phyloP scores from a whole-genome alignment of 306 rosid genomes.

The Sindora glabra region DNA sequence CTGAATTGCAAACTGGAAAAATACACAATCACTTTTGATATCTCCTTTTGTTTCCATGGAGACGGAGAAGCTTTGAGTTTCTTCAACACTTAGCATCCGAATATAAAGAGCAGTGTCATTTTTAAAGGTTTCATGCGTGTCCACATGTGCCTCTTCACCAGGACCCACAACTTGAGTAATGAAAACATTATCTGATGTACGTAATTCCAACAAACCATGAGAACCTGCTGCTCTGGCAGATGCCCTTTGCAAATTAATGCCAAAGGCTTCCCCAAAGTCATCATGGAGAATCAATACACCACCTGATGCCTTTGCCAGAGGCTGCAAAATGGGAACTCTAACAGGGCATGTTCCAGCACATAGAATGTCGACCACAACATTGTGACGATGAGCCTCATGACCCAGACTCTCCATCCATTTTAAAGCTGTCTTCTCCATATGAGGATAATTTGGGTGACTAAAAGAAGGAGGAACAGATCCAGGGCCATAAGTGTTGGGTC shows the following conservation, averaged over 20 bases:
- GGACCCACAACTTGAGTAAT: slow-evolving; percentile 90
- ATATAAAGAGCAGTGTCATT: slow-evolving; percentile 68
- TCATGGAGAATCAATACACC: slow-evolving; percentile 95
- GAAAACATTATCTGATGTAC: slow-evolving; percentile 72
- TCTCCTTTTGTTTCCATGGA: slow-evolving; percentile 85
- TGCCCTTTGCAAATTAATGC: slow-evolving; percentile 96
- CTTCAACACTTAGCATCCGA: slow-evolving; percentile 88
- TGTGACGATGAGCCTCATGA: slow-evolving; percentile 69
- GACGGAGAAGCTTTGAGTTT: slow-evolving; percentile 74
- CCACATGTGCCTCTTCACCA: slow-evolving; percentile 86
- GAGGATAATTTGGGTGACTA: slow-evolving; percentile 85
- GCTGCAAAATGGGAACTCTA: slow-evolving; percentile 90
- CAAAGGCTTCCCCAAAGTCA: slow-evolving; percentile 99
- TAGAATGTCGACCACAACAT: slow-evolving; percentile 73
- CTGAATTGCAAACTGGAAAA: slow-evolving; percentile 57
- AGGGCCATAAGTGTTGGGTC: slow-evolving; percentile 91
- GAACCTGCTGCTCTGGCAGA: slow-evolving; percentile 89
- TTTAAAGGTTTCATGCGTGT: slow-evolving; percentile 70
- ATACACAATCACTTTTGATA: slow-evolving; percentile 48
- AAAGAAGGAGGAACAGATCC: slow-evolving; percentile 94
- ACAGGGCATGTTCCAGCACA: slow-evolving; percentile 99
- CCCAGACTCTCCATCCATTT: slow-evolving; percentile 96
- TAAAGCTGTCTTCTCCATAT: slow-evolving; percentile 85
- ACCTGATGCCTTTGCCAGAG: slow-evolving; percentile 94
- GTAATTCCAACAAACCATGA: slow-evolving; percentile 79